Conservation (phyloP, 2,329 filamentous ascomycete species). For the Epichloe brachyelytri region DNA sequence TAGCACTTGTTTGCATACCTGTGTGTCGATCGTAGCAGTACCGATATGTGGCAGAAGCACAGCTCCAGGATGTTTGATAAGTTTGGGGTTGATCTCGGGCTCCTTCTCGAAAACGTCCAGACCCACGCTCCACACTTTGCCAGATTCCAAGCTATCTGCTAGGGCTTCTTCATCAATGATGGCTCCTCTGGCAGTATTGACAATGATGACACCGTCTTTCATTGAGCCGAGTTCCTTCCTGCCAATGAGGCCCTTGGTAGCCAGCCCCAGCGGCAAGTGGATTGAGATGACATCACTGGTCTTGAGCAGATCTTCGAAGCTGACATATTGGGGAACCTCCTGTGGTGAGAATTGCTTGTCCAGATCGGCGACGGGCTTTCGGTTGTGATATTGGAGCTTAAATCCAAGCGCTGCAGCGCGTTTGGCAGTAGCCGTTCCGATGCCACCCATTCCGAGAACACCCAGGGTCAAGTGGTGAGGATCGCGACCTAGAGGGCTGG, state of each 20-base stretch:
- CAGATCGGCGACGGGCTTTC: slow-evolving; percentile 21
- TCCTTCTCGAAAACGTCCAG: slow-evolving; percentile 46
- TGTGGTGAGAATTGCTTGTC: slow-evolving; percentile 26
- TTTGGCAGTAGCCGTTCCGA: slow-evolving; percentile 35
- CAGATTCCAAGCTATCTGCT: slow-evolving; percentile 37
- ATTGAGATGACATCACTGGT: slow-evolving; percentile 41
- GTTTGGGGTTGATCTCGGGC: slow-evolving; percentile 46
- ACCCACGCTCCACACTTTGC: slow-evolving; percentile 40
- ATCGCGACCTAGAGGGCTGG: slow-evolving; percentile 44
- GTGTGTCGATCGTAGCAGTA: slow-evolving; percentile 45
- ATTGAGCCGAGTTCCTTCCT: slow-evolving; percentile 35
- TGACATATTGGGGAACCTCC: slow-evolving; percentile 25
- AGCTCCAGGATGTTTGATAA: slow-evolving; percentile 46
- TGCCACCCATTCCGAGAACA: slow-evolving; percentile 48
- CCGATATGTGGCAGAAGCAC: slow-evolving; percentile 56
- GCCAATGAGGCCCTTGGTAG: slow-evolving; percentile 39
- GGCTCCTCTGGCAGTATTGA: slow-evolving; percentile 45
- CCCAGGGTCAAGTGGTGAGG: slow-evolving; percentile 51
- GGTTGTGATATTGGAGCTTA: slow-evolving; percentile 46
- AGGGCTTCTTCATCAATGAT: slow-evolving; percentile 44
- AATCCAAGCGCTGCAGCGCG: slow-evolving; percentile 42
- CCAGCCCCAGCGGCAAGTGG: slow-evolving; percentile 37
- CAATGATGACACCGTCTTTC: slow-evolving; percentile 42
- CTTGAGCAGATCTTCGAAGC: slow-evolving; percentile 39
- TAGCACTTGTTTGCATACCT: slow-evolving; percentile 4